Conservation (phyloP, 371 early-diverging fungal species). For the Nematocida displodere region DNA sequence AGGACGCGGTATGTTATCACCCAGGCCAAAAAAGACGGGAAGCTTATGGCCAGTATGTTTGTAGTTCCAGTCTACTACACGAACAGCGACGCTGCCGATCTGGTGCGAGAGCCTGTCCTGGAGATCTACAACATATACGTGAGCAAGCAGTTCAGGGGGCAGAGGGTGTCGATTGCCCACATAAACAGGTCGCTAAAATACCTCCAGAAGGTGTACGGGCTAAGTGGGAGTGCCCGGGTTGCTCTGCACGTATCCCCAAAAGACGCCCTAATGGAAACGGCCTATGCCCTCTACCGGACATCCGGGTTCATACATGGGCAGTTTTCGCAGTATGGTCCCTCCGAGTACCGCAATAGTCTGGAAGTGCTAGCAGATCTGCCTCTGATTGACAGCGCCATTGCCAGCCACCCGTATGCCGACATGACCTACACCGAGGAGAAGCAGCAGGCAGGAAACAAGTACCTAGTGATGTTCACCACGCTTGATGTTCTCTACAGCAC, state of each 20-base stretch:
- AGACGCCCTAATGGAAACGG: slow-evolving; percentile 24
- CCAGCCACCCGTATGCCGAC: not conserved
- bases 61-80: slow-evolving; percentile 23
- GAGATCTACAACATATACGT: slow-evolving; percentile 49
- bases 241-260: slow-evolving; percentile 36
- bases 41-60: slow-evolving; percentile 30
- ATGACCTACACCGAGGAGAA: not conserved
- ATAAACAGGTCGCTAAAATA: slow-evolving; percentile 21
- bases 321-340: slow-evolving; percentile 8
- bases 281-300: slow-evolving; percentile 38
- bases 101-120: slow-evolving; percentile 1
- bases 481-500: not conserved
- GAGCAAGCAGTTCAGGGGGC: slow-evolving; percentile 6
- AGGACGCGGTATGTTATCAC: slow-evolving; percentile 27
- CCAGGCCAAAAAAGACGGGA: not conserved
- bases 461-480: slow-evolving; percentile 2
- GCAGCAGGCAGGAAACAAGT: not conserved
- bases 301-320: slow-evolving; percentile 25
- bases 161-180: slow-evolving; percentile 6
- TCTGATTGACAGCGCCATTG: not conserved
- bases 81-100: not conserved
- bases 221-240: not conserved
- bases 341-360: not conserved
- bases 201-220: slow-evolving; percentile 6
- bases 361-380: not conserved